Percentiles rank a stretch among this genome's conserved stretches.
phyloP scores from a whole-genome alignment of 2,329 filamentous ascomycete genomes.

The Cercospora zeae-maydis region DNA sequence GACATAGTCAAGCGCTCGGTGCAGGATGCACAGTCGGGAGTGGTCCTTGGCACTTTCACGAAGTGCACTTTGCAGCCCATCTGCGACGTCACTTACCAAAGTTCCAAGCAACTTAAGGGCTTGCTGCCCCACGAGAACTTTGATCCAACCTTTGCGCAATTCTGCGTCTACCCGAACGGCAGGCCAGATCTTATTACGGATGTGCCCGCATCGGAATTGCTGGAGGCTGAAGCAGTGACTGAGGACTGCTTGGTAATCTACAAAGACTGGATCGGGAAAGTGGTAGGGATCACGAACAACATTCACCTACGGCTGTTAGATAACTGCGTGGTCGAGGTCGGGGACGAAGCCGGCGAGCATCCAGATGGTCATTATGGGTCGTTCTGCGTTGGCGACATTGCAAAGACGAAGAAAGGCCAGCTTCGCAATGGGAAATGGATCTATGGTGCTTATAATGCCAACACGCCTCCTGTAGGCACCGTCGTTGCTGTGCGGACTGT shows the following conservation, averaged over 20 bases:
- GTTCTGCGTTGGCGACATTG: slow-evolving; percentile 48
- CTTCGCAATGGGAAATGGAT: slow-evolving; percentile 53
- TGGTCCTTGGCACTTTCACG: slow-evolving; percentile 49
- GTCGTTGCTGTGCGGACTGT: slow-evolving; percentile 51
- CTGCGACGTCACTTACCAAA: slow-evolving; percentile 29
- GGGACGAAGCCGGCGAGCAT: slow-evolving; percentile 42
- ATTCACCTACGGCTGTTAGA: slow-evolving; percentile 52
- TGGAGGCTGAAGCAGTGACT: slow-evolving; percentile 36
- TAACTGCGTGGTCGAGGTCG: slow-evolving; percentile 53
- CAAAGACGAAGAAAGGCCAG: slow-evolving; percentile 51
- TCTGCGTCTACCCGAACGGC: slow-evolving; percentile 16
- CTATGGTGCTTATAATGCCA: slow-evolving; percentile 51
- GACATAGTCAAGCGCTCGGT: slow-evolving; percentile 53
- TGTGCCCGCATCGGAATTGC: slow-evolving; percentile 34
- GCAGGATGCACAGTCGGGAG: slow-evolving; percentile 52
- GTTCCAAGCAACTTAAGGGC: slow-evolving; percentile 22
- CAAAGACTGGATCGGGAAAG: slow-evolving; percentile 54
- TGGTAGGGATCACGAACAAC: slow-evolving; percentile 50
- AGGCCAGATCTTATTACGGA: slow-evolving; percentile 25
- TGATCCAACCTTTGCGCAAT: slow-evolving; percentile 15
- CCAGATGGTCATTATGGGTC: slow-evolving; percentile 27
- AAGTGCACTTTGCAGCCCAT: slow-evolving; percentile 44
- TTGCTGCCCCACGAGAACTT: slow-evolving; percentile 21
- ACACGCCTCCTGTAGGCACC: slow-evolving; percentile 48
- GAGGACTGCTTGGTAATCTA: slow-evolving; percentile 54